Percentiles rank a stretch among this genome's conserved stretches.
These are phyloP conservation scores for Ophiocordyceps camponoti-rufipedis DNA, from an alignment of 2,329 filamentous ascomycete genomes.

Conservation along the genomic window DNA sequence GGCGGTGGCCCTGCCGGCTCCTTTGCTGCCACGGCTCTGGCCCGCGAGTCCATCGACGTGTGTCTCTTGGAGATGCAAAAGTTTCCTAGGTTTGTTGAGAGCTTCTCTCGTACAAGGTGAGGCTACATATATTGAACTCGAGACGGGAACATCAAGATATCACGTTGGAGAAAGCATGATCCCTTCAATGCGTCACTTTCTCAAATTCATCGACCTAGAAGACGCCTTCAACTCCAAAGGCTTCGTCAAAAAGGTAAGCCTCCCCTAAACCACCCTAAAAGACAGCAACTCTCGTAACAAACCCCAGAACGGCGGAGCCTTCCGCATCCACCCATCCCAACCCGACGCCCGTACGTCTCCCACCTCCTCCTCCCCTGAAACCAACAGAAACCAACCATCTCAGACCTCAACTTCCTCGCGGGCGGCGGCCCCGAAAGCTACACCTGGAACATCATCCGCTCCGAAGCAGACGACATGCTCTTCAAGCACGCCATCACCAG, in stretches of 20 bases:
- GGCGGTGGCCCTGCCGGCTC: constrained; percentile 5
- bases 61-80: constrained; percentile 4
- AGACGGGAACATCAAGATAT: constrained; percentile 5
- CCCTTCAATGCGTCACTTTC: constrained; percentile 20
- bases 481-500: constrained; percentile 21
- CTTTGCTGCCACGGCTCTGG: constrained; percentile 4
- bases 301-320: constrained; percentile 15
- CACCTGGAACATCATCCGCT: constrained; percentile 27
- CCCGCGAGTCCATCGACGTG: constrained; percentile 3
- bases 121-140: too few relatives aligned
- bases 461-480: constrained; percentile 22
- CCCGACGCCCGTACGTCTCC: constrained; percentile 13
- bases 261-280: too few relatives aligned
- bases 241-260: constrained; percentile 19
- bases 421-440: constrained; percentile 17
- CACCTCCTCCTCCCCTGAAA: not conserved
- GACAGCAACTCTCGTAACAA: not conserved
- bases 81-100: constrained; percentile 3
- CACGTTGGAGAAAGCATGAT: constrained; percentile 20
- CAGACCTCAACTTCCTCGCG: constrained; percentile 23
- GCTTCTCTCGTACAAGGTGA: not conserved
- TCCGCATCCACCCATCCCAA: constrained; percentile 15
- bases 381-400: not conserved
- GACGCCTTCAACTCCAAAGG: constrained; percentile 19
- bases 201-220: constrained; percentile 24